Evolutionary conservation across 2,329 filamentous ascomycete species (phyloP), one percentile per base, ranked within the genome.

Genomic region (Fusarium concolor): DNA sequence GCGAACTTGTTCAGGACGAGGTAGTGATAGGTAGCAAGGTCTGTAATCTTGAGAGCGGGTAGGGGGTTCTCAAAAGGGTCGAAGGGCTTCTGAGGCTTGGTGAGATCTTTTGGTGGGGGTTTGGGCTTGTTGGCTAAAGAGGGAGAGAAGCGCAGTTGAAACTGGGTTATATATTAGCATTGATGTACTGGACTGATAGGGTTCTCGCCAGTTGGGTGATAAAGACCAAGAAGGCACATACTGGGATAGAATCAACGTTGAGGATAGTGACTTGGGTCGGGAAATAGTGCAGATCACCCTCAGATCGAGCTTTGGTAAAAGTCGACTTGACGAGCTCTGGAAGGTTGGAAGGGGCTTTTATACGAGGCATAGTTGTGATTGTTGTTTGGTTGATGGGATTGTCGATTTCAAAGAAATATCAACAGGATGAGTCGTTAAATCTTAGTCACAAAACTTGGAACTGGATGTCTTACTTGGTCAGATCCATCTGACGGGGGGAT

Each of bases 1-100:
- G 91, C 90, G 71, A 91, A 93, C 77, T 93, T 93, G 82, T 93
- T 93, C 39, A 93, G 81, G 2, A 93, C 87, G 41, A 93, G 82
- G 60, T 85, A 83, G 76, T 93, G 90, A 10, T 80, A 76, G 1
- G 86, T 80, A 2, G 80, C 81, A 10, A 91, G 73, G 26, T 77
- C 76, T 17, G 84, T 76, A 42, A 89, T 77, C 37, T 90, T 80
- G 56, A 90, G 84, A 7, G 83, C 80, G 4, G 80, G 72, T 0
- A 84, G 77, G 0, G 90, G 90, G 61, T 87, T 82, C 33, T 86
- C 87, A 76, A 93, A 93, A 6, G 90, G 89, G 75, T 93, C 86
- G 71, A 85, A 82, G 4, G 80, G 80, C 50, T 80, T 83, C 44
- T 66, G 68, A 41, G 77, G 74, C 28, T 74, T 74, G 39, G 53